A percentile compares a stretch with the other conserved stretches of the same genome.
These are phyloP conservation scores for Scenedesmus sp. DNA, from an alignment of 163 green algal species.

Conservation along the genomic window DNA sequence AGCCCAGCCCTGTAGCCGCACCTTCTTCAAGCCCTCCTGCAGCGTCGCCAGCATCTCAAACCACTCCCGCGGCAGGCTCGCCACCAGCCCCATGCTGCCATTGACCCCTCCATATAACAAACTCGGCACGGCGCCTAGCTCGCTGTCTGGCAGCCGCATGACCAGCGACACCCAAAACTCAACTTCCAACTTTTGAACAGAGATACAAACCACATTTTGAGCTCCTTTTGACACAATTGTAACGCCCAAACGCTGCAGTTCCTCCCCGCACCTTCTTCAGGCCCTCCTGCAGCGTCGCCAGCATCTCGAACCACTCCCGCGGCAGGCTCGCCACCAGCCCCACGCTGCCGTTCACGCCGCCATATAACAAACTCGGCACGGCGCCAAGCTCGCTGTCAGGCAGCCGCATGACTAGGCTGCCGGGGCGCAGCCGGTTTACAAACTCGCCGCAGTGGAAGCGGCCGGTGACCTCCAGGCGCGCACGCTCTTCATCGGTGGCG, in stretches of 20 bases:
- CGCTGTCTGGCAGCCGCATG: neutral
- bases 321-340: constrained; percentile 92
- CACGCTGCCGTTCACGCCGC: constrained; percentile 89
- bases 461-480: constrained; percentile 87
- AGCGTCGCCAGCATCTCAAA: constrained; percentile 83
- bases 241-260: no score
- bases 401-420: constrained; percentile 95
- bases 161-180: neutral
- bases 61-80: constrained; percentile 74
- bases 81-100: constrained; percentile 68
- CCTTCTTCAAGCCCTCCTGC: constrained; percentile 68
- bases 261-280: constrained; percentile 49
- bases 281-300: constrained; percentile 81
- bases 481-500: constrained; percentile 90
- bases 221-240: no score
- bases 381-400: constrained; percentile 83
- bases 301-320: constrained; percentile 76
- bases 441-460: constrained; percentile 94
- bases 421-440: constrained; percentile 92
- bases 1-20: neutral
- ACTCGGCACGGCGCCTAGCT: neutral
- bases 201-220: no score
- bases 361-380: constrained; percentile 90
- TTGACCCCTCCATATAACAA: neutral
- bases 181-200: neutral